Evolutionary conservation across 1,284 basidiomycete species (phyloP), one percentile per base, ranked within the genome.

Genomic region (Kalmanozyma brasiliensis): DNA sequence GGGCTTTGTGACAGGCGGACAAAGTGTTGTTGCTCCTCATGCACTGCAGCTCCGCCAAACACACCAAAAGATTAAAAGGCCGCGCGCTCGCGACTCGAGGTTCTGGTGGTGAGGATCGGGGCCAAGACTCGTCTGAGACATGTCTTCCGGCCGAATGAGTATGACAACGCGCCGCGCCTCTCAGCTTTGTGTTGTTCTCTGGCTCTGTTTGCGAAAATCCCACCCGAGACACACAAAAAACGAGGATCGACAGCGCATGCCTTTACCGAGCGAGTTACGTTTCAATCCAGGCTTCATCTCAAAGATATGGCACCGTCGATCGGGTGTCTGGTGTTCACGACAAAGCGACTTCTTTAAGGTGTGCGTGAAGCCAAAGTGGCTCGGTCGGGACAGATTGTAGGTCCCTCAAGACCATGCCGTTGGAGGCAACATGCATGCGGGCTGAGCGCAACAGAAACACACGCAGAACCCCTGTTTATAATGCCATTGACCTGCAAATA

Each of bases 241-340:
- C 19, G 16, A 36, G 56, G 63, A 66, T 66, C 63, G 63, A 66
- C 63, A 56, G 43, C 63, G 47, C 63, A 66, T 66, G 56, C 40
- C 42, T 19, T 14, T 22, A 24, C 34, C 52, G 43, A 43, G 34
- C 41, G 26, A 38, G 46, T 48, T 23, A 36, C 33, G 23, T 35
- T 24, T 22, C 3, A 10, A 16, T 6, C 11, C 36, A 20, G 11
- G 26, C 11, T 11, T 6, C 26, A 29, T 29, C 26, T 6, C 26
- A 29, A 11, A 29, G 26, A 29, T 11, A 29, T 7, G 26, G 11
- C n/a, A n/a, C n/a, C n/a, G n/a, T n/a, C n/a, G n/a, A n/a, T n/a
- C n/a, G n/a, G n/a, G n/a, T n/a, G n/a, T n/a, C n/a, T n/a, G n/a
- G n/a, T n/a, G n/a, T n/a, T n/a, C n/a, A n/a, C n/a, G n/a, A n/a